Conservation (phyloP, 108 stramenopile species). For the Schizochytrium sp. region DNA sequence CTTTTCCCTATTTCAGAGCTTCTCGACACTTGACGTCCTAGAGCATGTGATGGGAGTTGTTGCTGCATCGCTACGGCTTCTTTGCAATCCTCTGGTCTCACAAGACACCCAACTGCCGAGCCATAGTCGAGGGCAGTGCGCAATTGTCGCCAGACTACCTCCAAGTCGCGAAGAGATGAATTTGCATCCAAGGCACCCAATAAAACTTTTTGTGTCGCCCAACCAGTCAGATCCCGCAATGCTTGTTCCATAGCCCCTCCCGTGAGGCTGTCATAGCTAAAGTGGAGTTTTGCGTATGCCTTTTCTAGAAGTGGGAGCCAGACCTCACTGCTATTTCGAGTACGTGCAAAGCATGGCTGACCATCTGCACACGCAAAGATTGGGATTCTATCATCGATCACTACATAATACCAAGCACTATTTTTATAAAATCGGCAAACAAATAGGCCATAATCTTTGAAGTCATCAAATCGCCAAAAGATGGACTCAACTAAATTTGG, state of each 20-base stretch:
- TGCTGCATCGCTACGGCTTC: not conserved
- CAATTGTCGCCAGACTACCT: not conserved
- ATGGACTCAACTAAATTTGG: not conserved
- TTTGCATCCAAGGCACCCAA: not conserved
- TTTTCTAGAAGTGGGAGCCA: constrained; percentile 67
- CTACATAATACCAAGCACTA: constrained; percentile 30
- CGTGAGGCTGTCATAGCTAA: constrained; percentile 43
- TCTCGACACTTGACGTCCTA: not conserved
- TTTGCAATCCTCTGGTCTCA: constrained; percentile 1
- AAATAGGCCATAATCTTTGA: constrained; percentile 48
- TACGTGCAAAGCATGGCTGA: constrained; percentile 15
- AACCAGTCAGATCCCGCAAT: constrained; percentile 5
- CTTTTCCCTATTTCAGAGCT: too few relatives aligned
- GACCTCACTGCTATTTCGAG: constrained; percentile 46
- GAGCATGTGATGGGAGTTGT: not conserved
- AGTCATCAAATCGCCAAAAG: constrained; percentile 50
- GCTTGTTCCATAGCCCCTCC: not conserved
- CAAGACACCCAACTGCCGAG: constrained; percentile 16
- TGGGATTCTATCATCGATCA: constrained; percentile 53
- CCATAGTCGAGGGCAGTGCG: constrained; percentile 20
- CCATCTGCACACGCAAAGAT: not conserved
- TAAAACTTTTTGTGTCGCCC: not conserved
- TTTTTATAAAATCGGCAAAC: constrained; percentile 50
- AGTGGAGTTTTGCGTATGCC: constrained; percentile 68
- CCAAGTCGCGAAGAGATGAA: not conserved